Percentiles rank a stretch among this genome's conserved stretches.
Evolutionary conservation across 495 filamentous ascomycete species (phyloP).

Genomic region (Pyrenula massariospora): DNA sequence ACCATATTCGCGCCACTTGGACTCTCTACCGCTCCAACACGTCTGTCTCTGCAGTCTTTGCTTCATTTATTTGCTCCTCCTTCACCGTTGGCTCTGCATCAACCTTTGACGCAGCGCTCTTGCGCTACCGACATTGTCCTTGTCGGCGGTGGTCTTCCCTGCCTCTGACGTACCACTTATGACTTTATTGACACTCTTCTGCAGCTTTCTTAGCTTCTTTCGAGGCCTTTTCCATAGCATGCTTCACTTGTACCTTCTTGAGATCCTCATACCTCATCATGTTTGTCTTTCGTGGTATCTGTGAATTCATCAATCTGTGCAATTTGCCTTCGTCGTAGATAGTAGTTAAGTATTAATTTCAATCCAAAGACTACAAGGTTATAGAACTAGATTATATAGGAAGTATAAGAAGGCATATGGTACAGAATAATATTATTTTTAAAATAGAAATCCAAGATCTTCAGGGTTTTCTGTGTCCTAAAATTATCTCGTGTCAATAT

Average conservation of each 20-base stretch:
- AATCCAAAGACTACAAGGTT: conserved; percentile 18
- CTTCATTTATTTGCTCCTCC: conserved; percentile 6
- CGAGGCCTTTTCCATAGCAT: conserved; percentile 12
- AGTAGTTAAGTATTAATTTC: conserved; percentile 13
- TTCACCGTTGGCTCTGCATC: conserved; percentile 4
- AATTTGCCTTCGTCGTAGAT: conserved; percentile 19
- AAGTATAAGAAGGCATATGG: conserved; percentile 19
- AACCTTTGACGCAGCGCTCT: conserved; percentile 10
- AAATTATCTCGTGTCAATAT: conserved; percentile 19
- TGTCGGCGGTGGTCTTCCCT: conserved; percentile 2
- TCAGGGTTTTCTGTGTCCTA: conserved; percentile 13
- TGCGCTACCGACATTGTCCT: conserved; percentile 11
- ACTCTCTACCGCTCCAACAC: conserved; percentile 10
- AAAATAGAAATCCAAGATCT: conserved; percentile 17
- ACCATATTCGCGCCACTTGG: conserved; percentile 14
- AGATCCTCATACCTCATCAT: conserved; percentile 27
- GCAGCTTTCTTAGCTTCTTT: conserved; percentile 9
- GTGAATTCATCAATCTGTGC: conserved; percentile 16
- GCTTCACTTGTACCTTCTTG: conserved; percentile 19
- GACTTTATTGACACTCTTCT: conserved; percentile 4
- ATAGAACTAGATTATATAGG: conserved; percentile 16
- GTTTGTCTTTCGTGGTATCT: conserved; percentile 19
- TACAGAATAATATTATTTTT: conserved; percentile 19
- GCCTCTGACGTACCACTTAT: conserved; percentile 1
- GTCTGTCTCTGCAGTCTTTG: conserved; percentile 9